Base-by-base conservation (phyloP, 2,329 filamentous ascomycete species). In the Colletotrichum sp. region DNA sequence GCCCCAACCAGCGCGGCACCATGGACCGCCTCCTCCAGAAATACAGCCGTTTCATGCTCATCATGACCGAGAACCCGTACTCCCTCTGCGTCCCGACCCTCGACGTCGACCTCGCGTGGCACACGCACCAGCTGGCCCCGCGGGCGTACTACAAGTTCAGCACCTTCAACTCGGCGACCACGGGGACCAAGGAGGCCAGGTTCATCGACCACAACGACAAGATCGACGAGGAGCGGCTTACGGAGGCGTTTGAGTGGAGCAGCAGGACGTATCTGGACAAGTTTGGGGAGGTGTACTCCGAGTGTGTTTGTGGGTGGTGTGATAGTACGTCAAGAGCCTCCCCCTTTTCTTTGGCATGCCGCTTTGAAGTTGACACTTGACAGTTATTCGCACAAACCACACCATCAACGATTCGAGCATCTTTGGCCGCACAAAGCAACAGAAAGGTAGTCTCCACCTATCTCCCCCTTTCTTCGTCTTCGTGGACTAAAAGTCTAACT, bases 201-300 rank as follows among this genome's bases (percentile, higher is more conserved):
- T 95, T 95, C 80, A 90, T 96, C 78, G 92, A 96, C 80, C 95
- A 97, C 80, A 93, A 97, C 82, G 95, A 97, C 86, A 96, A 96
- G 84, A 92, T 97, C 26, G 91, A 93, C 65, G 93, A 96, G 79
- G 86, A 85, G 16, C 89, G 88, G 65, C 88, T 97, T 8, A 90
- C 90, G 60, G 86, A 87, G 2, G 87, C 89, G 7, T 97, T 97
- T 80, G 91, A 93, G 80, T 94, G 91, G 90, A 97, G 95, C 0
- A 91, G 89, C 80, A 93, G 92, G 78, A 85, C 83, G 1, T 97
- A 96, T 81, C 91, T 94, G 78, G 90, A 91, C 32, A 83, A 85
- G 16, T 96, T 90, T 78, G 84, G 86, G 18, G 89, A 93, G 66
- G 89, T 94, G 6, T 97, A 96, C 82, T 93, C 90, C 2, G 93